Conservation (phyloP, 2,329 filamentous ascomycete species). For the Penicillium sp. region DNA sequence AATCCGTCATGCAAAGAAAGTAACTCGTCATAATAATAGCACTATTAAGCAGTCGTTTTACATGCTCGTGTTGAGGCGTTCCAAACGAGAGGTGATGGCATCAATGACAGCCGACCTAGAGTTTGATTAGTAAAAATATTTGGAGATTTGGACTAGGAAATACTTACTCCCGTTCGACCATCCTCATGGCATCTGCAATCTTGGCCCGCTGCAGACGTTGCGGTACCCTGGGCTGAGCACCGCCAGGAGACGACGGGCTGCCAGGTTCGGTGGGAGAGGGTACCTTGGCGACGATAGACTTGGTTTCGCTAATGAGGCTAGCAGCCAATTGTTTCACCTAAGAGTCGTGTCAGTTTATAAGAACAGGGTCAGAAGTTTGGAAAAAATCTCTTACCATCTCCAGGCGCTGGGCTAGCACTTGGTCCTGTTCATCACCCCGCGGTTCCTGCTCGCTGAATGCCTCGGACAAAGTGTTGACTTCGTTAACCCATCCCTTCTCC, state of each 20-base stretch:
- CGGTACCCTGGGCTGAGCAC: constrained; percentile 40
- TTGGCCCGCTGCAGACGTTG: constrained; percentile 50
- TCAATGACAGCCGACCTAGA: constrained; percentile 48
- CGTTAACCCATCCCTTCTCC: constrained; percentile 50
- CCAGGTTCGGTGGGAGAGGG: constrained; percentile 31
- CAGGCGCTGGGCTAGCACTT: constrained; percentile 40
- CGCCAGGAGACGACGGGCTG: constrained; percentile 34
- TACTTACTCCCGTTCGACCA: constrained; percentile 55
- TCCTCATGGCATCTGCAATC: constrained; percentile 53
- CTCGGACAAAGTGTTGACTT: constrained; percentile 45
- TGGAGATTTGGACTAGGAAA: not conserved
- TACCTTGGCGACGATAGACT: constrained; percentile 35
- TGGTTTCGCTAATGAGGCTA: constrained; percentile 43
- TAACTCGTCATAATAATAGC: not conserved
- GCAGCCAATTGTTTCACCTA: constrained; percentile 47
- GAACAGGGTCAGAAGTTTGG: not conserved
- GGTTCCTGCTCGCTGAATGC: constrained; percentile 36
- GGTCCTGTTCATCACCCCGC: constrained; percentile 27
- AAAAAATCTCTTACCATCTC: constrained; percentile 40
- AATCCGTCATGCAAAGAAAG: not conserved
- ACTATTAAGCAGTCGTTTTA: constrained; percentile 9
- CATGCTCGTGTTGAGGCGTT: constrained; percentile 43
- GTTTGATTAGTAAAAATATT: constrained; percentile 5
- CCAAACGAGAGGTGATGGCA: constrained; percentile 46
- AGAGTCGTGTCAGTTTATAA: constrained; percentile 18